These are phyloP conservation scores for Sporothrix schenckii DNA, from an alignment of 2,329 filamentous ascomycete genomes.

Conservation along the genomic window DNA sequence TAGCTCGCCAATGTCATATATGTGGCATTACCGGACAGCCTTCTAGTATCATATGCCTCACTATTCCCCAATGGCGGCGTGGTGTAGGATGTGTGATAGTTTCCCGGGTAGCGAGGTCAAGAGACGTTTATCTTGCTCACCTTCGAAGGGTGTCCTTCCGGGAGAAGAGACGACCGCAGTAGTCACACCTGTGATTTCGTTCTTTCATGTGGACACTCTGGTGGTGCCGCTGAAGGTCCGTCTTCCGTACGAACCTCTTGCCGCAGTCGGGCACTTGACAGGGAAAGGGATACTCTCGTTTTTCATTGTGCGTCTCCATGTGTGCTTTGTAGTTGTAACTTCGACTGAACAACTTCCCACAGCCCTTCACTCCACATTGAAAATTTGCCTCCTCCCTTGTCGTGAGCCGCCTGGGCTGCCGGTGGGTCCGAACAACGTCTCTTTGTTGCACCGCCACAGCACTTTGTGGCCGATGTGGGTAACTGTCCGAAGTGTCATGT, in stretches of 20 bases:
- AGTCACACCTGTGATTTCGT: slow-evolving; percentile 69
- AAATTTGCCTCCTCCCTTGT: slow-evolving; percentile 72
- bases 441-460: not conserved
- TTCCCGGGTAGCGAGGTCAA: not conserved
- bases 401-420: slow-evolving; percentile 57
- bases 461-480: slow-evolving; percentile 5
- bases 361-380: slow-evolving; percentile 68
- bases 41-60: too few species aligned
- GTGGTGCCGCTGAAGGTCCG: slow-evolving; percentile 69
- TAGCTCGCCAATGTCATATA: not conserved
- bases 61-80: too few species aligned
- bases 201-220: slow-evolving; percentile 74
- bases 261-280: slow-evolving; percentile 68
- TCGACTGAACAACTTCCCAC: slow-evolving; percentile 77
- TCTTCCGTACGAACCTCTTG: slow-evolving; percentile 80
- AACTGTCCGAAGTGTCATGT: slow-evolving; percentile 26
- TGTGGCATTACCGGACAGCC: too few species aligned
- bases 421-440: slow-evolving; percentile 41
- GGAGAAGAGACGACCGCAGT: slow-evolving; percentile 72
- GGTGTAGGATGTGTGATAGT: too few species aligned
- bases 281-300: slow-evolving; percentile 68
- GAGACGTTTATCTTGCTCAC: slow-evolving; percentile 51
- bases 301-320: slow-evolving; percentile 79
- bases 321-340: slow-evolving; percentile 88
- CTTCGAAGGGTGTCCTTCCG: slow-evolving; percentile 81